Evolutionary conservation across 768 basidiomycete species (phyloP).

Genomic region (Asterophora parasitica): DNA sequence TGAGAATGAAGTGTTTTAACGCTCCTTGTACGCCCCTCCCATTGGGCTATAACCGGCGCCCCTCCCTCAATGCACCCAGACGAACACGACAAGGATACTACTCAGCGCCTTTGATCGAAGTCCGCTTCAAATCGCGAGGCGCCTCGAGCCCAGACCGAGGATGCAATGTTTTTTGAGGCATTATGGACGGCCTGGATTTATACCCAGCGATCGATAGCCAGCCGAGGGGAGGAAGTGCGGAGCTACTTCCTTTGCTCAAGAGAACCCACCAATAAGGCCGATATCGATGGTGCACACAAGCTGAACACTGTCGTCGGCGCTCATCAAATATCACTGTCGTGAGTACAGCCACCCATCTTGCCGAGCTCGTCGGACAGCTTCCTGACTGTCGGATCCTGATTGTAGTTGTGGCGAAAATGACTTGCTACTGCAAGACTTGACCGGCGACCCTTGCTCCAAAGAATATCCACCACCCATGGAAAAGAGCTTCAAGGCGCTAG

Average conservation of each 20-base stretch:
- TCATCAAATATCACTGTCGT: not conserved
- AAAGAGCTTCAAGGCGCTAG: too few species aligned
- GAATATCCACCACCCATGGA: too few species aligned
- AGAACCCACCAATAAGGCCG: not conserved
- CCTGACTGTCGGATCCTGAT: too few species aligned
- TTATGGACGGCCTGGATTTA: slow-evolving; percentile 7
- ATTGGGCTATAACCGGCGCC: too few species aligned
- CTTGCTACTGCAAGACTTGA: too few species aligned
- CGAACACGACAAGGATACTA: too few species aligned
- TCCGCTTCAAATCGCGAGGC: not conserved
- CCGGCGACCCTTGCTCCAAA: too few species aligned
- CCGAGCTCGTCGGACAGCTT: not conserved
- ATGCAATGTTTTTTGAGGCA: slow-evolving; percentile 5
- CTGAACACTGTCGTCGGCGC: not conserved
- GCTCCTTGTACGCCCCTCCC: not conserved
- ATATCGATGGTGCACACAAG: not conserved
- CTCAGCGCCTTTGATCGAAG: too few species aligned
- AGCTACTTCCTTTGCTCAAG: not conserved
- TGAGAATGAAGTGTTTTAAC: not conserved
- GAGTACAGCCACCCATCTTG: not conserved
- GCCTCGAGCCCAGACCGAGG: not conserved
- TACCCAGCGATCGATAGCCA: not conserved
- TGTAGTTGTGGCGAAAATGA: too few species aligned
- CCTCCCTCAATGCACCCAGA: not conserved
- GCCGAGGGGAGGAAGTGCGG: too few species aligned